Evolutionary conservation across 176 grass and related monocot genomes (phyloP).

Genomic region (Raddia guianensis): DNA sequence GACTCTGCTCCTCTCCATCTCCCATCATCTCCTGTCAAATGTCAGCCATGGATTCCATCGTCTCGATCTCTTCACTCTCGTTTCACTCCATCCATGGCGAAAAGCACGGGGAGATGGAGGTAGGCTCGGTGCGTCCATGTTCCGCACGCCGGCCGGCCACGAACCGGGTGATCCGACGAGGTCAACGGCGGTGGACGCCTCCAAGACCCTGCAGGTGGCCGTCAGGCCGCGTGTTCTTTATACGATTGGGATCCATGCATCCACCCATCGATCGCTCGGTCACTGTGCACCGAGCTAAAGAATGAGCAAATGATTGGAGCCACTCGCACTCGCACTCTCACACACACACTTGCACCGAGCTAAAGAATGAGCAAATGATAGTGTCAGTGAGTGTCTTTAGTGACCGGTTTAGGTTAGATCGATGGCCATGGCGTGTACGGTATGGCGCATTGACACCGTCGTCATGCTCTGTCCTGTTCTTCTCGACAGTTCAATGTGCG

Average conservation of each 20-base stretch:
- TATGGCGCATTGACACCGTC: neutral
- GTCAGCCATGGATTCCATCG: no score
- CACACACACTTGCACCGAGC: no score
- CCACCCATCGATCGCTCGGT: neutral
- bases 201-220: neutral
- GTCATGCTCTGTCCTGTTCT: neutral
- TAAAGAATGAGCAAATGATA: neutral
- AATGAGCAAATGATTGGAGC: constrained; percentile 2
- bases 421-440: neutral
- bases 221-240: no score
- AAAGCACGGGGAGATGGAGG: no score
- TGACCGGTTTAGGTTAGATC: neutral
- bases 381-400: neutral
- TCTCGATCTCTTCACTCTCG: no score
- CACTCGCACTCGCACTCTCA: neutral
- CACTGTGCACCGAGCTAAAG: neutral
- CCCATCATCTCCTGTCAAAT: no score
- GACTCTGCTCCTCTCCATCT: no score
- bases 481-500: neutral
- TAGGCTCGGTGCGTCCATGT: neutral
- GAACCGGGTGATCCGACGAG: neutral
- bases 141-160: neutral
- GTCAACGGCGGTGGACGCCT: neutral
- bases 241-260: neutral
- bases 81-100: no score